Percentiles rank a stretch among this genome's conserved stretches.
Evolutionary conservation across 805 yeast genomes (phyloP).

Genomic region (Pichia pseudocactophila): DNA sequence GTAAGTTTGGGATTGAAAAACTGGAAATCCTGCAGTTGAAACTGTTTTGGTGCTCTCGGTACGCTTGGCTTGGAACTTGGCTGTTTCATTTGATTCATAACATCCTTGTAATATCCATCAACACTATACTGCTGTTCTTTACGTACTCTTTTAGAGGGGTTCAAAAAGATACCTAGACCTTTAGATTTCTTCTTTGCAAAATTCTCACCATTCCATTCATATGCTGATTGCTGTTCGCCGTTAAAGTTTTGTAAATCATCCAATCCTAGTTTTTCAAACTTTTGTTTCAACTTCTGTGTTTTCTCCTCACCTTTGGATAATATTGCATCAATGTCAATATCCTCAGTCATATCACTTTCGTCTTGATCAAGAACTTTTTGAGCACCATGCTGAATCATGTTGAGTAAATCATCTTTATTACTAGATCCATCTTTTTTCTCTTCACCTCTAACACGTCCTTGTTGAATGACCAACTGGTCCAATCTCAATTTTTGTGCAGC

Average conservation of each 20-base stretch:
- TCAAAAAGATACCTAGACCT: slow-evolving; percentile 49
- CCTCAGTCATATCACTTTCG: slow-evolving; percentile 22
- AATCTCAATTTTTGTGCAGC: slow-evolving; percentile 90
- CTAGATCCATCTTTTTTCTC: slow-evolving; percentile 27
- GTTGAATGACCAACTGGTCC: slow-evolving; percentile 94
- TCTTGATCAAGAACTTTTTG: slow-evolving; percentile 64
- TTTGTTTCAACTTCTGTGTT: slow-evolving; percentile 69
- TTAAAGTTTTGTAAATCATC: slow-evolving; percentile 92
- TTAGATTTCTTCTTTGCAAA: slow-evolving; percentile 56
- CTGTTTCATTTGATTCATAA: slow-evolving; percentile 33
- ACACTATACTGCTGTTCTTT: slow-evolving; percentile 72
- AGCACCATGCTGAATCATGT: slow-evolving; percentile 98
- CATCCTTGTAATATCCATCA: slow-evolving; percentile 70
- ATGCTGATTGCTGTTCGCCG: slow-evolving; percentile 65
- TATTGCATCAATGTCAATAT: slow-evolving; percentile 56
- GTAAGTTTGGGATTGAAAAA: slow-evolving; percentile 51
- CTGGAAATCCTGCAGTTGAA: slow-evolving; percentile 64
- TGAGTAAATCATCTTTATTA: slow-evolving; percentile 74
- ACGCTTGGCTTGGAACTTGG: slow-evolving; percentile 32
- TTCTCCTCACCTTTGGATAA: slow-evolving; percentile 73
- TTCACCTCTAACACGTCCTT: slow-evolving; percentile 53
- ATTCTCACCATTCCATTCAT: slow-evolving; percentile 94
- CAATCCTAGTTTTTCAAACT: slow-evolving; percentile 77
- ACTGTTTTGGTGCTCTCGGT: slow-evolving; percentile 55
- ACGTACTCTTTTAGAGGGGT: slow-evolving; percentile 67